These are phyloP conservation scores for Nicotiana paniculata DNA, from an alignment of 257 asterid species.

Conservation along the genomic window DNA sequence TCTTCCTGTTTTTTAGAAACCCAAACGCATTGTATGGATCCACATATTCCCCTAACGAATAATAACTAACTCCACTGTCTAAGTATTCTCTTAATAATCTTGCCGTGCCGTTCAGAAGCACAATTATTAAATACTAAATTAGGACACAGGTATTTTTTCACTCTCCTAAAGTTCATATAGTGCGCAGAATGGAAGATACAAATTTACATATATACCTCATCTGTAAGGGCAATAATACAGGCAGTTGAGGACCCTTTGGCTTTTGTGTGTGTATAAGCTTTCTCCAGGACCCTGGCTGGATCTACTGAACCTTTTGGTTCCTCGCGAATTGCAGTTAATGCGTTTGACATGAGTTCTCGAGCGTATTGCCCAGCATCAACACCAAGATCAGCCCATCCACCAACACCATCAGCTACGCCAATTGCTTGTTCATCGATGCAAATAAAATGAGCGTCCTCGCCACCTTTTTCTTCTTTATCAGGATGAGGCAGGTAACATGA, in stretches of 20 bases:
- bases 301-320: constrained; percentile 81
- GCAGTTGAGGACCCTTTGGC: constrained; percentile 94
- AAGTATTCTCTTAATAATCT: background rate
- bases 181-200: background rate
- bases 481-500: constrained; percentile 95
- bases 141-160: background rate
- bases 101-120: background rate
- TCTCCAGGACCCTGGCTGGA: constrained; percentile 81
- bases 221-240: constrained; percentile 85
- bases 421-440: constrained; percentile 70
- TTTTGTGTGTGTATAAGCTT: constrained; percentile 65
- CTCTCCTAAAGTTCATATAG: background rate
- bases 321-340: constrained; percentile 64
- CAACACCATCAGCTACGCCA: constrained; percentile 98
- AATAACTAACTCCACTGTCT: background rate
- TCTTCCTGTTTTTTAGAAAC: background rate
- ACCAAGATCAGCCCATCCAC: constrained; percentile 97
- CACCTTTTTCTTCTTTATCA: constrained; percentile 95
- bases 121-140: background rate
- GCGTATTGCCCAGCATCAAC: constrained; percentile 80
- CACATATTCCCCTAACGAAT: background rate
- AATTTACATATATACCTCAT: constrained; percentile 40
- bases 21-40: background rate
- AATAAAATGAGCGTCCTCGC: constrained; percentile 95
- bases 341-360: constrained; percentile 84